Percentiles rank a stretch among this genome's conserved stretches.
Evolutionary conservation across 2,329 filamentous ascomycete genomes (phyloP).

Genomic region (Paecilomyces sp.): DNA sequence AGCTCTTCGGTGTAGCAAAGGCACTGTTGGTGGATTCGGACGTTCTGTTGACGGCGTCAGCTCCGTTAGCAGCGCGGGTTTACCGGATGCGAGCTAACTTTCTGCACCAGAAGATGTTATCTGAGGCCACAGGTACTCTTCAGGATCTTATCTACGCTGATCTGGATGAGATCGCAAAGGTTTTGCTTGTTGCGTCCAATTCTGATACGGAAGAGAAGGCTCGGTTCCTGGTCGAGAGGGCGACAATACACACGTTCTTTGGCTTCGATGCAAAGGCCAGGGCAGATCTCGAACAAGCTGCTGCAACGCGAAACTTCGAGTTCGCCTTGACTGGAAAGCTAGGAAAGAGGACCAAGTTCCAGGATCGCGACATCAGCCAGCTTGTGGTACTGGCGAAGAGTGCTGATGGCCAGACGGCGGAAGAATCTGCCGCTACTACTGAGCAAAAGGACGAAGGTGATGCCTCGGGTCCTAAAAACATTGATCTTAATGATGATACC

Average conservation of each 20-base stretch:
- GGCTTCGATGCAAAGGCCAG: conserved; percentile 71
- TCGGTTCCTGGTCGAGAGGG: conserved; percentile 72
- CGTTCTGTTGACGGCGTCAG: conserved; percentile 33
- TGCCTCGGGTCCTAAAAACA: conserved; percentile 53
- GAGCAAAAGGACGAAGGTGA: conserved; percentile 15
- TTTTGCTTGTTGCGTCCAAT: conserved; percentile 18
- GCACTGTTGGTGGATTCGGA: conserved; percentile 46
- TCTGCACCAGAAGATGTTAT: conserved; percentile 61
- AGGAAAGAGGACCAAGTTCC: conserved; percentile 55
- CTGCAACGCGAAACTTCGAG: conserved; percentile 59
- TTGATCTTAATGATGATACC: conserved; percentile 87
- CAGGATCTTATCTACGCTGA: conserved; percentile 56
- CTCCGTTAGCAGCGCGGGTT: conserved; percentile 46
- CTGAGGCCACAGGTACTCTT: conserved; percentile 54
- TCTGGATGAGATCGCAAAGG: conserved; percentile 44
- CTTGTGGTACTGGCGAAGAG: conserved; percentile 86
- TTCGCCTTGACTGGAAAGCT: conserved; percentile 81
- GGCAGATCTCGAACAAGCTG: conserved; percentile 62
- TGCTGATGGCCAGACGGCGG: conserved; percentile 28
- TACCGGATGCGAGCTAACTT: conserved; percentile 65
- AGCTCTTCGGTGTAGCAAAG: conserved; percentile 73
- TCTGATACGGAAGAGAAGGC: conserved; percentile 47
- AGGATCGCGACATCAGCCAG: conserved; percentile 58
- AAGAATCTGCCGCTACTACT: conserved; percentile 7
- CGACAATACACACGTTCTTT: conserved; percentile 76